Base-by-base conservation (phyloP, 1,284 basidiomycete genomes). In the Naganishia sp. region DNA sequence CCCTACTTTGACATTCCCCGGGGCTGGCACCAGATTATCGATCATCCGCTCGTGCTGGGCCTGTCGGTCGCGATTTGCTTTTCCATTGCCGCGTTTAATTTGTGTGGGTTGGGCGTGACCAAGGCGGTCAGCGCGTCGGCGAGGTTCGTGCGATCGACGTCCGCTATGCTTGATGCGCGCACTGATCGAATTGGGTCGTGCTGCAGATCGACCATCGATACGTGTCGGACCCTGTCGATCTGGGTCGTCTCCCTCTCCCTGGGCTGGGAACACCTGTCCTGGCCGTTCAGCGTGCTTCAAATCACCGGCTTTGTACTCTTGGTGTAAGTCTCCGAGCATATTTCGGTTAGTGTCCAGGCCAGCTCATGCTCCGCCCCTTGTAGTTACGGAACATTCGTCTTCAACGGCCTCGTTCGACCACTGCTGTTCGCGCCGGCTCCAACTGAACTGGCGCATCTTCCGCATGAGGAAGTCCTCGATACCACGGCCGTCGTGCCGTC, bases 51-150 rank as follows among this genome's bases (percentile, higher is more conserved):
- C 18, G 93, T 99, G 28, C 82, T 93, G 53, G 86, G 85, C 76
- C 88, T 88, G 55, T 87, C 86, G 18, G 76, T 95, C 54, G 88
- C 87, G 53, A 91, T 94, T 74, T 90, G 90, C 54, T 80, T 86
- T 74, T 88, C 85, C 67, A 98, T 98, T 70, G 85, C 92, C n/a
- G 81, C 94, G 28, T 99, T 95, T 86, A 99, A 99, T 82, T 94
- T 88, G 80, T 96, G 94, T 74, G 94, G 95, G 6, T 81, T 98
- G 51, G 90, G 88, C 75, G 93, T 99, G 65, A 99, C 95, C 9
- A 86, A 88, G 70, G 87, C 90, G 74, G 90, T 94, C 69, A 92
- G 87, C 77, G 92, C 93, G 46, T 94, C 92, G 1, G 90, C 90
- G 23, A 85, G 93, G 68, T 90, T 88, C 58, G 60, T 49, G 23